A percentile compares a stretch with the other conserved stretches of the same genome.
These are phyloP conservation scores for Globisporangium echinulatum DNA, from an alignment of 352 stramenopile genomes.

Conservation along the genomic window DNA sequence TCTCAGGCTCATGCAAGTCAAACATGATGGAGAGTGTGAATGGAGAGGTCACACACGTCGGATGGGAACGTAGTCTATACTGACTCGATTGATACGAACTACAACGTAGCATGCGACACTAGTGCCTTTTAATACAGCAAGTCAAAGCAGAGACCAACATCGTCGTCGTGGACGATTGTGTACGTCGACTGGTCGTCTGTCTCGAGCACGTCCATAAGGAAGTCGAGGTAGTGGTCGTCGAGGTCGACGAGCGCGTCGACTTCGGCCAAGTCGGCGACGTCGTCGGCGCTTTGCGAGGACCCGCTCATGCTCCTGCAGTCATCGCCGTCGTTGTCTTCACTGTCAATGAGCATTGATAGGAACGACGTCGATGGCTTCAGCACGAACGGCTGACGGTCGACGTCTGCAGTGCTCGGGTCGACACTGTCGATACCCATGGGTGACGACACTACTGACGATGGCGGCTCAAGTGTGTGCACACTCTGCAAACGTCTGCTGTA, in stretches of 20 bases:
- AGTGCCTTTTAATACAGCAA: not conserved
- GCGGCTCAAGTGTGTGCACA: not conserved
- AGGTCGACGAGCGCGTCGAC: not conserved
- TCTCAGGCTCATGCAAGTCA: slow-evolving; percentile 6
- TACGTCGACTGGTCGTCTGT: too few relatives aligned
- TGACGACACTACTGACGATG: not conserved
- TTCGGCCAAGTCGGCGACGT: slow-evolving; percentile 1
- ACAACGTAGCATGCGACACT: too few relatives aligned
- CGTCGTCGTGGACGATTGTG: not conserved
- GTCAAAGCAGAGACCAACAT: not conserved
- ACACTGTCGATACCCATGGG: not conserved
- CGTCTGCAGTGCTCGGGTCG: not conserved
- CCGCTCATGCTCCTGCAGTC: not conserved
- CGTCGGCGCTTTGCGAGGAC: not conserved
- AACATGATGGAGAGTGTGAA: not conserved
- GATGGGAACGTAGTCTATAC: not conserved
- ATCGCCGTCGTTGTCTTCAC: not conserved
- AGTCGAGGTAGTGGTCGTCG: slow-evolving; percentile 9
- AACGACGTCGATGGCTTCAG: not conserved
- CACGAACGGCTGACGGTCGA: not conserved
- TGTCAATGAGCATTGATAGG: not conserved
- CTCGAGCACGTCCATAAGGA: slow-evolving; percentile 7
- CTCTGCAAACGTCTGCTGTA: too few relatives aligned
- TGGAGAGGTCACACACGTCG: not conserved
- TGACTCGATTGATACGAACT: too few relatives aligned